phyloP scores from a whole-genome alignment of 2,329 filamentous ascomycete species.

The Tolypocladium nubicola region DNA sequence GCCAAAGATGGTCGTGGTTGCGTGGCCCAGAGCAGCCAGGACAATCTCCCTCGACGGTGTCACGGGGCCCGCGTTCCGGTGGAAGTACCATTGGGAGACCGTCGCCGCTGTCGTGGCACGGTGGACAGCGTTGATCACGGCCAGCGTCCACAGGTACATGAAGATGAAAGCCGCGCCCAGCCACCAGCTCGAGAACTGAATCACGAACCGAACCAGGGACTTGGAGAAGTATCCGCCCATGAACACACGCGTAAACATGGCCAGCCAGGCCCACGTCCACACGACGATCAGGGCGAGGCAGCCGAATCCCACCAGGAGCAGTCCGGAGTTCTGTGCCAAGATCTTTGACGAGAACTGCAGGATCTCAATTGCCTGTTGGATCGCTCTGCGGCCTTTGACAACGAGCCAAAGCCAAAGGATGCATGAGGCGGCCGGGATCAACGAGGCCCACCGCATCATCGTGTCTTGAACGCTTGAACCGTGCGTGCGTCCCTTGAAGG shows the following conservation, averaged over 20 bases:
- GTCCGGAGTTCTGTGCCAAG: slow-evolving; percentile 69
- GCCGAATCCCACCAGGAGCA: slow-evolving; percentile 74
- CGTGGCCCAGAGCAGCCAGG: slow-evolving; percentile 69
- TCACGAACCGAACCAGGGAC: slow-evolving; percentile 56
- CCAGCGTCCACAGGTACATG: slow-evolving; percentile 91
- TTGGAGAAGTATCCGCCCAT: slow-evolving; percentile 77
- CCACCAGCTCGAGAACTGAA: slow-evolving; percentile 88
- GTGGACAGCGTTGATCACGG: slow-evolving; percentile 79
- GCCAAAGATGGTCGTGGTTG: slow-evolving; percentile 78
- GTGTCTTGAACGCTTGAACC: slow-evolving; percentile 77
- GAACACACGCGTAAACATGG: slow-evolving; percentile 94
- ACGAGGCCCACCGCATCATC: slow-evolving; percentile 77
- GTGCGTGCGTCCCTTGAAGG: slow-evolving; percentile 66
- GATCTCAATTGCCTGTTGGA: slow-evolving; percentile 76
- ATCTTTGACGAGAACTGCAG: slow-evolving; percentile 89
- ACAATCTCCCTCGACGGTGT: slow-evolving; percentile 75
- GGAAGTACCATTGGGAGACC: slow-evolving; percentile 98
- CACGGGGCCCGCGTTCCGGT: slow-evolving; percentile 70
- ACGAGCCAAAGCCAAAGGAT: slow-evolving; percentile 77
- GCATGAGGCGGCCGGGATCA: slow-evolving; percentile 64
- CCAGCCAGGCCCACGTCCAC: slow-evolving; percentile 94
- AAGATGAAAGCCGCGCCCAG: slow-evolving; percentile 84
- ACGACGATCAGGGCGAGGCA: slow-evolving; percentile 65
- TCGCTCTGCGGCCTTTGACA: slow-evolving; percentile 66
- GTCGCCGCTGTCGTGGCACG: slow-evolving; percentile 87